phyloP scores from a whole-genome alignment of 768 basidiomycete genomes.

The Rhizopogon salebrosus region DNA sequence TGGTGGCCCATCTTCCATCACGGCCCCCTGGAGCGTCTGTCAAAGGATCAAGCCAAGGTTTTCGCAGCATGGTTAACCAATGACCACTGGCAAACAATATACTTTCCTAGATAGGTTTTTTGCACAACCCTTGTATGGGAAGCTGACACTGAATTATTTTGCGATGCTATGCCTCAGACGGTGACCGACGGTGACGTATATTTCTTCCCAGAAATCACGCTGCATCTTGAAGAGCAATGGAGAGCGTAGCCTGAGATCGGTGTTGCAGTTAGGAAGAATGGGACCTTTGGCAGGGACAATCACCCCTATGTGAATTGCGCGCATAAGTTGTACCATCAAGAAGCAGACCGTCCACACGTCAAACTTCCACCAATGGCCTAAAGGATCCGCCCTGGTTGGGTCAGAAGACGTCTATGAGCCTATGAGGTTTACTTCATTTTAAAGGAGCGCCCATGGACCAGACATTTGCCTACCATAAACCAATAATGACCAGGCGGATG shows the following conservation, averaged over 20 bases:
- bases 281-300: conserved; percentile 13
- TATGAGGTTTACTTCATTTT: conserved; percentile 26
- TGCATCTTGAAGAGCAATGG: conserved; percentile 25
- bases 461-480: conserved; percentile 11
- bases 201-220: conserved; percentile 28
- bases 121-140: too few relatives aligned
- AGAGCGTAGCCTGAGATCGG: conserved; percentile 33
- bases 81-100: background rate
- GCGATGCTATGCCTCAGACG: too few relatives aligned
- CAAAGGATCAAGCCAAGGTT: background rate
- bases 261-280: conserved; percentile 22
- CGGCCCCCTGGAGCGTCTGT: background rate
- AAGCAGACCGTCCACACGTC: background rate
- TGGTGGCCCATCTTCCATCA: background rate
- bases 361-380: conserved; percentile 17
- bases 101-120: too few relatives aligned
- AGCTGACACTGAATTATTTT: too few relatives aligned
- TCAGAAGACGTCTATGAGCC: conserved; percentile 20
- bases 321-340: conserved; percentile 5
- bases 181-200: too few relatives aligned
- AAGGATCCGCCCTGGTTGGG: conserved; percentile 25
- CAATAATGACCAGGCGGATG: conserved; percentile 17
- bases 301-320: conserved; percentile 12
- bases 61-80: background rate
- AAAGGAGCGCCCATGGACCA: conserved; percentile 27